Conservation (phyloP, 495 filamentous ascomycete species). For the Hyaloscypha bicolor region DNA sequence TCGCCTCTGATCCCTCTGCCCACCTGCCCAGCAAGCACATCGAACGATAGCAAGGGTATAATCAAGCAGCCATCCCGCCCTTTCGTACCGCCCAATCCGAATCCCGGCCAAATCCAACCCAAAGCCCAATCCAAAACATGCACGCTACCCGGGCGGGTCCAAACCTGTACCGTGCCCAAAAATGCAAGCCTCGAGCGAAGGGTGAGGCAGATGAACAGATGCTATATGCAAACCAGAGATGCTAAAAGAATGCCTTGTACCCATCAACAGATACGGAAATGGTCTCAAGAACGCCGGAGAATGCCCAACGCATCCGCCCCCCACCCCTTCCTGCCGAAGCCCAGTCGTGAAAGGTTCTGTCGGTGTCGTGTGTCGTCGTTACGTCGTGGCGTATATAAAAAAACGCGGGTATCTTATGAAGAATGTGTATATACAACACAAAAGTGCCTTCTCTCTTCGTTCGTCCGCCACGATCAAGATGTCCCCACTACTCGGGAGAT, state of each 20-base stretch:
- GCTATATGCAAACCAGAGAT: background rate
- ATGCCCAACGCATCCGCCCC: background rate
- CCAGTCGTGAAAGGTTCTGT: constrained; percentile 3
- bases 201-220: background rate
- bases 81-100: background rate
- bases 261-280: background rate
- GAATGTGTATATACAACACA: constrained; percentile 33
- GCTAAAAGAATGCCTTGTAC: constrained; percentile 9
- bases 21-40: background rate
- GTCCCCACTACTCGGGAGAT: too few relatives aligned
- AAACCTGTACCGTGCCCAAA: background rate
- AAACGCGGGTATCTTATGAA: constrained; percentile 35
- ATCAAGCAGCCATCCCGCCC: background rate
- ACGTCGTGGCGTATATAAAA: constrained; percentile 28
- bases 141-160: background rate
- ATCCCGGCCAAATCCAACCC: background rate
- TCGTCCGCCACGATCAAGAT: background rate
- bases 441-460: constrained; percentile 6
- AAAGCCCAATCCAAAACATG: background rate
- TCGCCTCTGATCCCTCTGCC: background rate
- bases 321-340: background rate
- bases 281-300: constrained; percentile 2
- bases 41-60: background rate
- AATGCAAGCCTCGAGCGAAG: constrained; percentile 14
- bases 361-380: constrained; percentile 17